Evolutionary conservation across 768 basidiomycete genomes (phyloP).

Genomic region (Suillus subluteus): DNA sequence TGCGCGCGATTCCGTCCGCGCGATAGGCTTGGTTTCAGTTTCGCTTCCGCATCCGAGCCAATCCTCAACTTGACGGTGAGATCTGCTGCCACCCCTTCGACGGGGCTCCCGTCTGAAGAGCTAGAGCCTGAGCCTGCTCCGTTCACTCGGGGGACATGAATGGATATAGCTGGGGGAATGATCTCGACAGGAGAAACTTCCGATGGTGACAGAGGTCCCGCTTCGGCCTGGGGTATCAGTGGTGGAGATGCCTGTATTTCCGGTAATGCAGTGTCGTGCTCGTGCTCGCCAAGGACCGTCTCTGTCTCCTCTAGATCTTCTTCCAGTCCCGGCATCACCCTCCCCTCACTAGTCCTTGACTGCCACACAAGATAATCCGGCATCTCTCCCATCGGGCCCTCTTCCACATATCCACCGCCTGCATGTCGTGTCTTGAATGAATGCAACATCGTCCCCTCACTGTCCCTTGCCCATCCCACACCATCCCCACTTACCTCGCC

Average conservation of each 20-base stretch:
- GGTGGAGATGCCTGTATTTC: conserved; percentile 5
- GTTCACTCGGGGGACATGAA: neutral
- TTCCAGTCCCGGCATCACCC: conserved; percentile 4
- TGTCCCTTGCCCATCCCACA: conserved; percentile 56
- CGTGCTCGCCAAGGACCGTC: conserved; percentile 12
- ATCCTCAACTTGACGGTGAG: neutral
- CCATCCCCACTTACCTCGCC: conserved; percentile 34
- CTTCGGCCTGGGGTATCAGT: conserved; percentile 3
- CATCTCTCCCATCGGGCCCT: conserved; percentile 49
- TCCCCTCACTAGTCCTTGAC: neutral
- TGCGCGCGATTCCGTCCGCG: conserved; percentile 56
- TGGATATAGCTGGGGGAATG: neutral
- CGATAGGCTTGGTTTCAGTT: conserved; percentile 34
- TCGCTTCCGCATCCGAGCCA: conserved; percentile 16
- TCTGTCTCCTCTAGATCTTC: conserved; percentile 9
- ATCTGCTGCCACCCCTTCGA: conserved; percentile 29
- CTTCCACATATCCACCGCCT: conserved; percentile 21
- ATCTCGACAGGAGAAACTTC: conserved; percentile 2
- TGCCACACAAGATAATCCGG: conserved; percentile 30
- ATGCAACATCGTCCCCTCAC: conserved; percentile 38
- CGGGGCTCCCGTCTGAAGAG: conserved; percentile 53
- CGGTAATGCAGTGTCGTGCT: conserved; percentile 11
- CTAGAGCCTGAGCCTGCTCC: conserved; percentile 44
- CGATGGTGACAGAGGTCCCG: conserved; percentile 8
- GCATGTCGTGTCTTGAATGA: conserved; percentile 24